phyloP scores from a whole-genome alignment of 1,139 yeast species.

The Suhomyces bolitotheri region DNA sequence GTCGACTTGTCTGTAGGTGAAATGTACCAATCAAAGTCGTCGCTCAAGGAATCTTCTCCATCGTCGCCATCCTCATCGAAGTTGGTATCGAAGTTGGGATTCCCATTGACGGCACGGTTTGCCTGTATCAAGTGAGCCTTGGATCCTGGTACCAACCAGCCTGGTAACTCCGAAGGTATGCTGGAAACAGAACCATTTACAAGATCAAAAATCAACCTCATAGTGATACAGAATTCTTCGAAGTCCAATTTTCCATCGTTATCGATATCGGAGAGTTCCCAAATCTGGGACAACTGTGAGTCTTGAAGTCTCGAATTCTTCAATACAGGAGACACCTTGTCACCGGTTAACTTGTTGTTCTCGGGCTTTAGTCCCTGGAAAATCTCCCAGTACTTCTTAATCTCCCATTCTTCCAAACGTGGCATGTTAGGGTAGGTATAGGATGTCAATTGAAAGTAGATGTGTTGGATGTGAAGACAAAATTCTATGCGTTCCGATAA shows the following conservation, averaged over 20 bases:
- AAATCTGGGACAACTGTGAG: constrained; percentile 71
- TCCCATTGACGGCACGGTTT: constrained; percentile 55
- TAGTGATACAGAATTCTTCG: constrained; percentile 96
- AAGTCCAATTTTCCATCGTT: constrained; percentile 89
- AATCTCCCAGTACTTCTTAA: constrained; percentile 95
- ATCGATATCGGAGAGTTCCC: constrained; percentile 94
- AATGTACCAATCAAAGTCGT: constrained; percentile 93
- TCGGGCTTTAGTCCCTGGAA: constrained; percentile 85
- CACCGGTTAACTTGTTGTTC: constrained; percentile 77
- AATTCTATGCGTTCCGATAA: too few species aligned
- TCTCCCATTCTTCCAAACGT: constrained; percentile 89
- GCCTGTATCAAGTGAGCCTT: constrained; percentile 85
- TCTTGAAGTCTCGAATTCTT: constrained; percentile 85
- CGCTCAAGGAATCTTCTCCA: constrained; percentile 55
- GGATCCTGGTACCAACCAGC: constrained; percentile 89
- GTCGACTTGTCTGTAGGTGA: constrained; percentile 80
- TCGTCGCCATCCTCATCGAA: constrained; percentile 43
- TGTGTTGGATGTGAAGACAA: neutral
- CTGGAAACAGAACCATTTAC: constrained; percentile 70
- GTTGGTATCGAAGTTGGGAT: constrained; percentile 6
- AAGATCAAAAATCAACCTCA: constrained; percentile 89
- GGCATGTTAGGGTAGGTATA: constrained; percentile 35
- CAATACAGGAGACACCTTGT: constrained; percentile 80
- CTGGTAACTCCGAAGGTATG: constrained; percentile 75
- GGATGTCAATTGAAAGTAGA: neutral